Percentiles rank a stretch among this genome's conserved stretches.
Conservation (phyloP, 2,329 filamentous ascomycete genomes). For the Beauveria australis region DNA sequence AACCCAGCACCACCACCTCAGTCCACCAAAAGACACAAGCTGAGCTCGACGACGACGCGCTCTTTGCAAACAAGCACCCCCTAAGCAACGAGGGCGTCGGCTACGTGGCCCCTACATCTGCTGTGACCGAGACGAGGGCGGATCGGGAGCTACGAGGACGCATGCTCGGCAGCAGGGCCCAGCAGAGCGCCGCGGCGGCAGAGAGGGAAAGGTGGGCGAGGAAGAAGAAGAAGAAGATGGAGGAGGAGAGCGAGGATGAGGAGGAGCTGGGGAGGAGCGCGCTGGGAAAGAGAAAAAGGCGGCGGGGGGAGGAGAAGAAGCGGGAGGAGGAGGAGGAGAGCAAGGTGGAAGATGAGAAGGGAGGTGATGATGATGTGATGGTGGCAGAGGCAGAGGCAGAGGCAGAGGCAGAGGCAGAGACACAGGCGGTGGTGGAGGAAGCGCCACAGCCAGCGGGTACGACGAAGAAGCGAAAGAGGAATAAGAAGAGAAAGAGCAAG, state of each 20-base stretch:
- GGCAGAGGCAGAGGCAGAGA: not conserved
- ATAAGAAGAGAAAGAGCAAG: constrained; percentile 15
- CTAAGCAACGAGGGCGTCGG: constrained; percentile 33
- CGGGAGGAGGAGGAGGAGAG: not conserved
- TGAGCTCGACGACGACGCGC: constrained; percentile 20
- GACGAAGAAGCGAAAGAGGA: constrained; percentile 14
- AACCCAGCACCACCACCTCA: constrained; percentile 7
- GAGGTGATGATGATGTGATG: not conserved
- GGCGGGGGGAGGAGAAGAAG: constrained; percentile 12
- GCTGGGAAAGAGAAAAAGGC: constrained; percentile 30
- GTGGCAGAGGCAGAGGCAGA: not conserved
- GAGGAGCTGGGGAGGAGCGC: constrained; percentile 28
- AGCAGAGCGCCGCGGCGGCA: constrained; percentile 4
- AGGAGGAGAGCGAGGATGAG: constrained; percentile 25
- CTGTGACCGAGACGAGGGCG: constrained; percentile 17
- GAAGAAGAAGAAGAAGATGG: constrained; percentile 9
- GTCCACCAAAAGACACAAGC: constrained; percentile 5
- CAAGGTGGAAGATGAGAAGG: not conserved
- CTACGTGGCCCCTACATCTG: constrained; percentile 20
- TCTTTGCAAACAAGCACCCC: constrained; percentile 15
- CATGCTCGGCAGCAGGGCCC: constrained; percentile 21
- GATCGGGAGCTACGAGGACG: constrained; percentile 25
- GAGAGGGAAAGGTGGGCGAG: constrained; percentile 15
- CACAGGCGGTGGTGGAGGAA: not conserved
- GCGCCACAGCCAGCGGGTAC: not conserved